Base-by-base conservation (phyloP, 2,329 filamentous ascomycete species). In the Botrytis aclada region DNA sequence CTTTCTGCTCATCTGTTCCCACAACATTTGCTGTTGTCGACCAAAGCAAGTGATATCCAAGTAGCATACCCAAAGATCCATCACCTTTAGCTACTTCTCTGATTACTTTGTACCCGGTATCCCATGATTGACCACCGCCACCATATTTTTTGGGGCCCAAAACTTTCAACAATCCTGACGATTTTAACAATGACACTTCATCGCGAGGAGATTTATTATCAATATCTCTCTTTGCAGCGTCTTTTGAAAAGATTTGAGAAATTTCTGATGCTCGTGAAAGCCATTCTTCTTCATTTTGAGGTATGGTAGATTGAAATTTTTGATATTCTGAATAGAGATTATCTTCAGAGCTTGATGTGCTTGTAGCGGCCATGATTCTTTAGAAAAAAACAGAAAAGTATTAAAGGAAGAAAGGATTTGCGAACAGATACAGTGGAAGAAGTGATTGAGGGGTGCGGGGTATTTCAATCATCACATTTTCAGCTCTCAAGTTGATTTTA, bases 1-100 rank as follows among this genome's bases (percentile, higher is more conserved):
- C 88, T 29, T 85, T 85, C 79, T 92, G 90, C 75, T 89, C 87
- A 0, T 86, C 80, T 0, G 84, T 89, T 2, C 89, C 89, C 16
- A 91, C 86, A 0, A 91, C 82, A 73, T 86, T 87, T 25, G 88
- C 88, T 0, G 87, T 90, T 0, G 85, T 88, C 0, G 86, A 88
- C 89, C 89, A 92, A 12, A 90, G 82, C 7, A 91, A 82, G 77
- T 91, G 89, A 76, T 91, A 91, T 1, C 88, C 89, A 0, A 91
- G 83, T 0, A 92, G 84, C 88, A 90, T 90, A 1, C 89, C 89
- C 45, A 92, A 83, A 0, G 87, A 89, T 84, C 89, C 89, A 79
- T 92, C 89, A 0, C 84, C 86, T 77, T 89, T 89, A 1, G 90
- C 88, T 9, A 92, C 87, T 73, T 90, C 88, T 0, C 89, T 84